Evolutionary conservation across 768 basidiomycete species (phyloP).

Genomic region (Suillus occidentalis): DNA sequence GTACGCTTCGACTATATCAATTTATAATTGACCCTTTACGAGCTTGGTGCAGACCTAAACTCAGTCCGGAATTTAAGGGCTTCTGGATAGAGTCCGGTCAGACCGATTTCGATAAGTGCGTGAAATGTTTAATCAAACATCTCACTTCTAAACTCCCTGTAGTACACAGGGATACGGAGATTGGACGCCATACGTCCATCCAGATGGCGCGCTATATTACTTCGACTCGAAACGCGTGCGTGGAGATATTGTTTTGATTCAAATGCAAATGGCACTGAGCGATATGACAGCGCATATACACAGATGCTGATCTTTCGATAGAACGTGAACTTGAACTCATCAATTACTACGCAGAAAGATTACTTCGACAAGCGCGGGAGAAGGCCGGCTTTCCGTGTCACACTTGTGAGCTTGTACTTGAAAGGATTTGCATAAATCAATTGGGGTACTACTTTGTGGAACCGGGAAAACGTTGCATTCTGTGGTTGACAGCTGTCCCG

Average conservation of each 20-base stretch:
- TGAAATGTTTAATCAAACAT: neutral
- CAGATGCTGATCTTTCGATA: slow-evolving; percentile 50
- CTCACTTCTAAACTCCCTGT: neutral
- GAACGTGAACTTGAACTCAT: slow-evolving; percentile 26
- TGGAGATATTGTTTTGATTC: slow-evolving; percentile 22
- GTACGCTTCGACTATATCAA: neutral
- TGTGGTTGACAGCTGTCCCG: slow-evolving; percentile 40
- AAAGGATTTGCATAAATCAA: slow-evolving; percentile 8
- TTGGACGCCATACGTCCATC: slow-evolving; percentile 47
- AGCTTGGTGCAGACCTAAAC: neutral
- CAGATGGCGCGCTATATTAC: slow-evolving; percentile 57
- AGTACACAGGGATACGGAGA: neutral
- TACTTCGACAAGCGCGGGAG: slow-evolving; percentile 5
- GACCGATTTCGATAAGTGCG: slow-evolving; percentile 3
- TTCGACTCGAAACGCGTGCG: slow-evolving; percentile 31
- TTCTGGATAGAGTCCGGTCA: neutral
- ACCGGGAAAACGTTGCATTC: slow-evolving; percentile 40
- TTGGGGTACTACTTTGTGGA: slow-evolving; percentile 47
- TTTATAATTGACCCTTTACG: neutral
- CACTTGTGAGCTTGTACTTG: neutral
- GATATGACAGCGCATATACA: slow-evolving; percentile 41
- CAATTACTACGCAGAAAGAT: slow-evolving; percentile 19
- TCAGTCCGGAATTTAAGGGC: neutral
- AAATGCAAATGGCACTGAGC: neutral
- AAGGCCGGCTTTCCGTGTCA: slow-evolving; percentile 15